A percentile compares a stretch with the other conserved stretches of the same genome.
These are phyloP conservation scores for Aschersonia sp. DNA, from an alignment of 2,329 filamentous ascomycete genomes.

Conservation along the genomic window DNA sequence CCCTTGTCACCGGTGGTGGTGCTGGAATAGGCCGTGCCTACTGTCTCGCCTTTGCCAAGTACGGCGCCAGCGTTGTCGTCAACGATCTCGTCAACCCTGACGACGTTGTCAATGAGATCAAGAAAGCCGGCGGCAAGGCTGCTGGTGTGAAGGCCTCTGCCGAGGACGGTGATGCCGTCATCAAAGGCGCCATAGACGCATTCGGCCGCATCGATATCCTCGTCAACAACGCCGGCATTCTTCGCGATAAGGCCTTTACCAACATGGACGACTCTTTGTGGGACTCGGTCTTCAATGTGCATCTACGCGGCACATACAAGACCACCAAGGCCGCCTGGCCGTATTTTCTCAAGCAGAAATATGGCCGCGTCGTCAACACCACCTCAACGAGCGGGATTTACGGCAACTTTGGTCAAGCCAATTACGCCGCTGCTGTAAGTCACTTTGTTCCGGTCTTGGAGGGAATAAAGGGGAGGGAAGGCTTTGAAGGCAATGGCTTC, in stretches of 20 bases:
- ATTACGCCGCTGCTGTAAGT: slow-evolving; percentile 81
- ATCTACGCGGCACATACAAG: slow-evolving; percentile 91
- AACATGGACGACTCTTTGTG: slow-evolving; percentile 96
- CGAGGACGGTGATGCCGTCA: slow-evolving; percentile 79
- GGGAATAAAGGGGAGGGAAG: not conserved
- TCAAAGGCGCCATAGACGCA: slow-evolving; percentile 86
- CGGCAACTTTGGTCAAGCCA: slow-evolving; percentile 97
- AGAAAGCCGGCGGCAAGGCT: slow-evolving; percentile 76
- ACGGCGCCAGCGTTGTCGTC: slow-evolving; percentile 75
- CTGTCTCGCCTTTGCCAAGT: slow-evolving; percentile 72
- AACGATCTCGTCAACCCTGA: slow-evolving; percentile 95
- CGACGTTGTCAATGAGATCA: slow-evolving; percentile 81
- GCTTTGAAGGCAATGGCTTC: no score
- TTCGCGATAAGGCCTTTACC: slow-evolving; percentile 92
- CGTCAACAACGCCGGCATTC: slow-evolving; percentile 96
- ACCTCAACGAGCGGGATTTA: slow-evolving; percentile 96
- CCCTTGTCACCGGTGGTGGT: slow-evolving; percentile 75
- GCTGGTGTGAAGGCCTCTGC: slow-evolving; percentile 88
- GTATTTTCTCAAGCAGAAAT: slow-evolving; percentile 96
- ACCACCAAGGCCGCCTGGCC: slow-evolving; percentile 96
- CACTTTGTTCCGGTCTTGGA: not conserved
- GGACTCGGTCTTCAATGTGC: slow-evolving; percentile 84
- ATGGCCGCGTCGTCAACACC: slow-evolving; percentile 92
- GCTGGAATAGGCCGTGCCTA: slow-evolving; percentile 88
- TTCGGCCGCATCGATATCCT: slow-evolving; percentile 91